phyloP scores from a whole-genome alignment of 1,284 basidiomycete species.

The Leucoagaricus sp. region DNA sequence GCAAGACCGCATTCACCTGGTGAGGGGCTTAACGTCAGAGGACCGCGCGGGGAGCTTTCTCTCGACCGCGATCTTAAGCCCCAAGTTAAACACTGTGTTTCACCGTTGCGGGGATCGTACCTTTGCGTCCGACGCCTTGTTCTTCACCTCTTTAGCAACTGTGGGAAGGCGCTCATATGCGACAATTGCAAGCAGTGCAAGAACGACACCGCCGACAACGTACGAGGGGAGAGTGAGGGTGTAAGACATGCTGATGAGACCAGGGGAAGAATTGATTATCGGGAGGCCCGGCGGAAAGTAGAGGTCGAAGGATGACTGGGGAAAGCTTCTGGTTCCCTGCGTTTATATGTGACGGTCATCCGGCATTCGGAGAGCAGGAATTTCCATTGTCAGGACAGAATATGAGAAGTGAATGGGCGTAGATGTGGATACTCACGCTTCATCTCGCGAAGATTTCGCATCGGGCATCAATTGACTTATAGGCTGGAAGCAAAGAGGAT shows the following conservation, averaged over 20 bases:
- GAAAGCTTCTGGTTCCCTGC: not conserved
- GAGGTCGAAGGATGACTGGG: not conserved
- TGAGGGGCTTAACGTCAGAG: constrained; percentile 3
- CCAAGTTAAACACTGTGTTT: not conserved
- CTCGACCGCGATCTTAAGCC: constrained; percentile 2
- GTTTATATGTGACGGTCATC: not conserved
- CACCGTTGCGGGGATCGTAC: not conserved
- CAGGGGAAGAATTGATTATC: not conserved
- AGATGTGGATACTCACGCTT: too few species aligned
- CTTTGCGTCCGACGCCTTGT: constrained; percentile 5
- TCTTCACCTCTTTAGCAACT: constrained; percentile 5
- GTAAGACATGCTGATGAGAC: constrained; percentile 1
- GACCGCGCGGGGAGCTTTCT: constrained; percentile 4
- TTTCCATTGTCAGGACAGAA: too few species aligned
- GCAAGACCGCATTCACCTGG: not conserved
- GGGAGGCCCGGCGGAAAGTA: too few species aligned
- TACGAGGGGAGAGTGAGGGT: constrained; percentile 4
- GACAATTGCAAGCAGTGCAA: constrained; percentile 2
- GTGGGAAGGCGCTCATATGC: constrained; percentile 6
- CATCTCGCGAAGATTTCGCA: too few species aligned
- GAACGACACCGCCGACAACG: constrained; percentile 10
- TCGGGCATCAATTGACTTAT: too few species aligned
- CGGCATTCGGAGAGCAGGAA: too few species aligned
- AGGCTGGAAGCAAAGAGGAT: too few species aligned
- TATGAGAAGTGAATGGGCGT: too few species aligned